phyloP scores from a whole-genome alignment of 495 filamentous ascomycete genomes.

The Podospora anserina region DNA sequence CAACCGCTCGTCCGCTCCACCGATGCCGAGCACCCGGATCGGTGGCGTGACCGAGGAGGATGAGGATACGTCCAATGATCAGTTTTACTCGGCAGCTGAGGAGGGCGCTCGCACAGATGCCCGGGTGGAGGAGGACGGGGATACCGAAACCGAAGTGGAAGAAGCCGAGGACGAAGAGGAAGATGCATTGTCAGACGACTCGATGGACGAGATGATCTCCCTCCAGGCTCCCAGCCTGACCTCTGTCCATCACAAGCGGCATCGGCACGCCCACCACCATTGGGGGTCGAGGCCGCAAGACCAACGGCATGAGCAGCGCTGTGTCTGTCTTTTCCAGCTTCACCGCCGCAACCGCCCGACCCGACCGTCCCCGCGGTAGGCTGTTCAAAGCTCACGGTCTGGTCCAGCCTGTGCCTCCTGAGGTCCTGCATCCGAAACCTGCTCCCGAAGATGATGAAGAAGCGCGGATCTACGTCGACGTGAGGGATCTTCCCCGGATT shows the following conservation, averaged over 20 bases:
- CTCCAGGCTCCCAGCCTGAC: slow-evolving; percentile 75
- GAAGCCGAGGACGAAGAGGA: slow-evolving; percentile 54
- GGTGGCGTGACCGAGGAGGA: slow-evolving; percentile 67
- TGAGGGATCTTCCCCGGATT: slow-evolving; percentile 76
- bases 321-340: slow-evolving; percentile 83
- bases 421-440: slow-evolving; percentile 80
- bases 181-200: slow-evolving; percentile 70
- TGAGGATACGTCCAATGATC: slow-evolving; percentile 75
- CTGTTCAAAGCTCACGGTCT: slow-evolving; percentile 79
- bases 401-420: slow-evolving; percentile 65
- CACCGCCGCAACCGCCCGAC: slow-evolving; percentile 72
- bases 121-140: slow-evolving; percentile 41
- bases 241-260: slow-evolving; percentile 58
- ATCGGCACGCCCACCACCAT: slow-evolving; percentile 72
- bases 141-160: slow-evolving; percentile 52
- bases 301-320: slow-evolving; percentile 69
- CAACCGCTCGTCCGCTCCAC: slow-evolving; percentile 29
- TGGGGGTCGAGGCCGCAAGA: slow-evolving; percentile 50
- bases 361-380: slow-evolving; percentile 54
- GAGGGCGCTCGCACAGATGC: slow-evolving; percentile 54
- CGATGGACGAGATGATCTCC: slow-evolving; percentile 77
- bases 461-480: slow-evolving; percentile 81
- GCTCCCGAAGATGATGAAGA: slow-evolving; percentile 76
- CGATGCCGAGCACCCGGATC: slow-evolving; percentile 41
- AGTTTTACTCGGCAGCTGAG: slow-evolving; percentile 84